phyloP scores from a whole-genome alignment of 495 filamentous ascomycete species.

The Halenospora varia region DNA sequence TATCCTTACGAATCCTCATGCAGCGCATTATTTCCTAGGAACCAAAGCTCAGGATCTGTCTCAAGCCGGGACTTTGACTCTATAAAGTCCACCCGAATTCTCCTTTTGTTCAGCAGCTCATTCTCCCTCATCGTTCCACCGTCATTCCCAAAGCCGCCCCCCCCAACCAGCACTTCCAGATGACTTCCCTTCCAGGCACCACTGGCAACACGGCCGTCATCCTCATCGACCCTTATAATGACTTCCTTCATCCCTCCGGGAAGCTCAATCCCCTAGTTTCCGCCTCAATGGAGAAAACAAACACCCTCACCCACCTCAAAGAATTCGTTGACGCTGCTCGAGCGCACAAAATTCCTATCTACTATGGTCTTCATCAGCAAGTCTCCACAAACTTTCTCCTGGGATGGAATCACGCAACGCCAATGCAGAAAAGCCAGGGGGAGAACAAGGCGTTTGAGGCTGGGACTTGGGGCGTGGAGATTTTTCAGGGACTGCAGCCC shows the following conservation, averaged over 20 bases:
- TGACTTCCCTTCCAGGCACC: too few relatives aligned
- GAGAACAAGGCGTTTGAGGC: slow-evolving; percentile 20
- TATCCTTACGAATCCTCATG: too few relatives aligned
- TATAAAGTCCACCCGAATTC: too few relatives aligned
- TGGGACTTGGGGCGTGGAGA: slow-evolving; percentile 26
- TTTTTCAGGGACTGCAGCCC: slow-evolving; percentile 26
- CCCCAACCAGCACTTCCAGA: too few relatives aligned
- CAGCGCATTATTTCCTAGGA: too few relatives aligned
- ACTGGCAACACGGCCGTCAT: slow-evolving; percentile 11
- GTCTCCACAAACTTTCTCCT: slow-evolving; percentile 13
- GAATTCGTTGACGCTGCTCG: slow-evolving; percentile 20
- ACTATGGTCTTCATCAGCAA: slow-evolving; percentile 29
- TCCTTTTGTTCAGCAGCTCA: too few relatives aligned
- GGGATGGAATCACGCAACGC: slow-evolving; percentile 22
- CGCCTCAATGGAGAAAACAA: slow-evolving; percentile 14
- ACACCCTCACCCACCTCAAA: slow-evolving; percentile 24
- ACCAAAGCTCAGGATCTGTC: too few relatives aligned
- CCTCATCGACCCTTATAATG: slow-evolving; percentile 23
- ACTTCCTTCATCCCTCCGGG: slow-evolving; percentile 24
- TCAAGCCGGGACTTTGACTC: too few relatives aligned
- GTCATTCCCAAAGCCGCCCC: too few relatives aligned
- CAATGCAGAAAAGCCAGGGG: slow-evolving; percentile 16
- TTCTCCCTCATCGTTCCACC: too few relatives aligned
- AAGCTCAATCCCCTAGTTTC: slow-evolving; percentile 9
- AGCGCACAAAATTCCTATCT: slow-evolving; percentile 23